phyloP scores from a whole-genome alignment of 495 filamentous ascomycete genomes.

The Alectoria sarmentosa region DNA sequence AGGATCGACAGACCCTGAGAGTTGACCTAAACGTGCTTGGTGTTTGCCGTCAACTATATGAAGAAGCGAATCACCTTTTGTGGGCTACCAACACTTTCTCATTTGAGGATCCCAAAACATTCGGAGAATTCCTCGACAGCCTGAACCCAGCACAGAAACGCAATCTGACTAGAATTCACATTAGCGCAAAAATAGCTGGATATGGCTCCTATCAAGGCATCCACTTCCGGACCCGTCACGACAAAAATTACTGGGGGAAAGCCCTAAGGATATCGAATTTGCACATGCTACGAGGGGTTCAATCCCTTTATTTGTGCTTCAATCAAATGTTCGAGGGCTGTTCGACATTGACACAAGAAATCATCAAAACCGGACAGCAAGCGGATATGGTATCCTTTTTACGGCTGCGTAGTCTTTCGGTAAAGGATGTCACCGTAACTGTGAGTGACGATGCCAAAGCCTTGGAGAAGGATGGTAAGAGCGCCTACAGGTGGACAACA shows the following conservation, averaged over 20 bases:
- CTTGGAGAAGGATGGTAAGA: neutral
- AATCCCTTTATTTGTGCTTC: neutral
- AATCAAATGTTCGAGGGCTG: neutral
- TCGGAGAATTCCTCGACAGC: conserved; percentile 4
- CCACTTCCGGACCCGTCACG: neutral
- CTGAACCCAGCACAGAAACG: conserved; percentile 15
- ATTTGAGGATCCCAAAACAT: conserved; percentile 1
- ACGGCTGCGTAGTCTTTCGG: neutral
- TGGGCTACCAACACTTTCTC: conserved; percentile 24
- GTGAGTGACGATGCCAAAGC: neutral
- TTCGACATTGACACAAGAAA: neutral
- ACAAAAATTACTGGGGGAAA: neutral
- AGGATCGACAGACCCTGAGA: neutral
- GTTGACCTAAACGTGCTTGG: conserved; percentile 13
- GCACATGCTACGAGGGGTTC: neutral
- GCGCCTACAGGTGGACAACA: neutral
- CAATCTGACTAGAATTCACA: neutral
- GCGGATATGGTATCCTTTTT: neutral
- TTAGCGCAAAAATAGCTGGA: neutral
- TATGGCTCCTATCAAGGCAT: neutral
- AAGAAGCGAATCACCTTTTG: conserved; percentile 12
- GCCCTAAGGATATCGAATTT: neutral
- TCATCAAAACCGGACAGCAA: neutral
- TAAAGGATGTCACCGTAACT: neutral
- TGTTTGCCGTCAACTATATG: conserved; percentile 17